phyloP scores from a whole-genome alignment of 2,329 filamentous ascomycete genomes.

The Aspergillus novoparasiticus region DNA sequence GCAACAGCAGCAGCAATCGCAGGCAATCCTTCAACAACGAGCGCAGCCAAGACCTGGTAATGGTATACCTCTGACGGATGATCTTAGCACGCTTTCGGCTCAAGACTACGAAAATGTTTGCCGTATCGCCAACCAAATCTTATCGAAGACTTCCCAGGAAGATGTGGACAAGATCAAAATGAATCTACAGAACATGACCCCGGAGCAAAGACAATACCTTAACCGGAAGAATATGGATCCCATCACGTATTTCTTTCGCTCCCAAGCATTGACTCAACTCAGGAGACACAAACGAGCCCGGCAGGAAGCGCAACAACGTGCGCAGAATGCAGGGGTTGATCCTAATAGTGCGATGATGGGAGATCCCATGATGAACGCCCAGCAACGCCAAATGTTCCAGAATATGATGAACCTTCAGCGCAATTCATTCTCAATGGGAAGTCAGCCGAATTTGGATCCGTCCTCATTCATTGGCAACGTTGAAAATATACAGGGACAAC shows the following conservation, averaged over 20 bases:
- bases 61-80: slow-evolving; percentile 34
- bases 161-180: slow-evolving; percentile 52
- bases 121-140: slow-evolving; percentile 50
- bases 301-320: slow-evolving; percentile 35
- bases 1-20: slow-evolving; percentile 29
- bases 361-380: slow-evolving; percentile 41
- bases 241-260: slow-evolving; percentile 53
- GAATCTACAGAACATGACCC: slow-evolving; percentile 49
- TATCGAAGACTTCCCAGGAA: slow-evolving; percentile 46
- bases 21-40: slow-evolving; percentile 31
- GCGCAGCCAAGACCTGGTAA: slow-evolving; percentile 33
- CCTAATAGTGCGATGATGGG: slow-evolving; percentile 37
- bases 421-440: slow-evolving; percentile 39
- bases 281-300: slow-evolving; percentile 37
- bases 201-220: slow-evolving; percentile 52
- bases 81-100: slow-evolving; percentile 38
- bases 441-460: slow-evolving; percentile 35
- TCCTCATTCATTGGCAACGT: slow-evolving; percentile 49
- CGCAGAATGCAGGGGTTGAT: slow-evolving; percentile 32
- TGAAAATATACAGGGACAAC: slow-evolving; percentile 61
- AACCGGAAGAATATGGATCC: slow-evolving; percentile 51
- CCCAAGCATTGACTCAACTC: slow-evolving; percentile 49
- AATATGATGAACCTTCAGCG: slow-evolving; percentile 44
- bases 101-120: slow-evolving; percentile 50
- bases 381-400: slow-evolving; percentile 46